Conservation (phyloP, 2,329 filamentous ascomycete genomes). For the Cladobotryum protrusum region DNA sequence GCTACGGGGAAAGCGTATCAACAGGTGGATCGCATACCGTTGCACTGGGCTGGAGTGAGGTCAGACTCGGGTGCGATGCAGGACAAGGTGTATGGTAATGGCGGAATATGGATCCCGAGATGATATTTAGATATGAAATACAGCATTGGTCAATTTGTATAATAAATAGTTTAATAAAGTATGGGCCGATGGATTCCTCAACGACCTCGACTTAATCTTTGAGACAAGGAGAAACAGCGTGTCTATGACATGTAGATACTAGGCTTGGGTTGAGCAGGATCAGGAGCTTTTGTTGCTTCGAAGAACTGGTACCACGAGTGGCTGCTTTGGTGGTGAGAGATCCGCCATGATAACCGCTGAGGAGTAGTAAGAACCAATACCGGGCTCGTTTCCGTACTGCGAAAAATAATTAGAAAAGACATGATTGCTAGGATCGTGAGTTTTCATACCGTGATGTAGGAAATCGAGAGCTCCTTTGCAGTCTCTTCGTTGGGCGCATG, state of each 20-base stretch:
- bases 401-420: neutral
- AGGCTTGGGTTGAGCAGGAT: too few species aligned
- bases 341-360: neutral
- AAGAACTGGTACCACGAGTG: too few species aligned
- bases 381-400: neutral
- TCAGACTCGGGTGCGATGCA: conserved; percentile 39
- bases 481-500: neutral
- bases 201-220: too few species aligned
- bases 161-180: too few species aligned
- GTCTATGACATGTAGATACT: neutral
- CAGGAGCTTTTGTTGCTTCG: too few species aligned
- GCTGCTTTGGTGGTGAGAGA: neutral
- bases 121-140: conserved; percentile 7
- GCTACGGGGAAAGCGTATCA: conserved; percentile 45
- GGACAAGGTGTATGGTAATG: conserved; percentile 44
- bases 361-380: neutral
- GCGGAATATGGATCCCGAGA: conserved; percentile 41
- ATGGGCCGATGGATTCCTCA: too few species aligned
- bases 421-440: neutral
- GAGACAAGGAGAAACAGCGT: too few species aligned
- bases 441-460: neutral
- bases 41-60: conserved; percentile 54
- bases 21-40: conserved; percentile 50
- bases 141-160: neutral
- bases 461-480: neutral